phyloP scores from a whole-genome alignment of 176 grass and related monocot genomes.

The Alloteropsis semialata region DNA sequence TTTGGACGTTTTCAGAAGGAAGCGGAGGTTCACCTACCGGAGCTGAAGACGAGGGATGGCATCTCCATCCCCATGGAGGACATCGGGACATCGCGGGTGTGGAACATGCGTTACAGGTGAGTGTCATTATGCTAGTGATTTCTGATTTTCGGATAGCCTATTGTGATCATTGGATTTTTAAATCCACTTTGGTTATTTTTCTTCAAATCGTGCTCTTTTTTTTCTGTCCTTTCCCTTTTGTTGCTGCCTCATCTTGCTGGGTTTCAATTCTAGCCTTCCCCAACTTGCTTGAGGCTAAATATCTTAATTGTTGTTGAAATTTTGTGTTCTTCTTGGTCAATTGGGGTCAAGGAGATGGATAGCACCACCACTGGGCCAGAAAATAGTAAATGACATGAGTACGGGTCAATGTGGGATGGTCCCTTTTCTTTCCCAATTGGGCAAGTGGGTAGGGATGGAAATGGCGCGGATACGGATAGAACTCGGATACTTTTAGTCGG shows the following conservation, averaged over 20 bases:
- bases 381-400: constrained; percentile 39
- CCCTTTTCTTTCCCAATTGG: constrained; percentile 48
- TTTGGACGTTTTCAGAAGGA: constrained; percentile 83
- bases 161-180: neutral
- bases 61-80: constrained; percentile 93
- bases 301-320: neutral
- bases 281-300: neutral
- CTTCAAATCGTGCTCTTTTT: neutral
- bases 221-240: neutral
- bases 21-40: constrained; percentile 81
- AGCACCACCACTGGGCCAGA: neutral
- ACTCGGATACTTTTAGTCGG: too few species aligned
- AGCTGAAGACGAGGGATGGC: constrained; percentile 78
- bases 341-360: neutral
- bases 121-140: neutral
- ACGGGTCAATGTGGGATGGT: neutral
- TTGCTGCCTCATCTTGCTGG: neutral
- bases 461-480: too few species aligned
- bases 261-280: neutral
- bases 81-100: constrained; percentile 69
- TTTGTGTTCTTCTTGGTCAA: constrained; percentile 5
- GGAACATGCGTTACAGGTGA: constrained; percentile 97
- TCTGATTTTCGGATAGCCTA: neutral
- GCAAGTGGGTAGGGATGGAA: constrained; percentile 57
- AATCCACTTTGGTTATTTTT: neutral